These are phyloP conservation scores for Cryptococcus sp. DNA, from an alignment of 1,284 basidiomycete genomes.

Conservation along the genomic window DNA sequence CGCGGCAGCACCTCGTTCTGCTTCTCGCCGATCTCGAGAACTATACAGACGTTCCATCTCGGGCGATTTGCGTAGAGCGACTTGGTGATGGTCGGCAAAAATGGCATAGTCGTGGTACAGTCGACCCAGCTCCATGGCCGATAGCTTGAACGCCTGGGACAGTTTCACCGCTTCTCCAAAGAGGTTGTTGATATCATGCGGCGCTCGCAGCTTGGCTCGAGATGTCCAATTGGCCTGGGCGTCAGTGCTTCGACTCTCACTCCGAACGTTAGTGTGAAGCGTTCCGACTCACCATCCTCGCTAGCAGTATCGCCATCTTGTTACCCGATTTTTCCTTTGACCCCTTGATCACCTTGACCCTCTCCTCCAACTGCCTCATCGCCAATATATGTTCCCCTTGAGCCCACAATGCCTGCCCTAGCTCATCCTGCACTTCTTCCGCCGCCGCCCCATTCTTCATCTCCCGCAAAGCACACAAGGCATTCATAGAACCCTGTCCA, in stretches of 20 bases:
- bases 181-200: constrained; percentile 66
- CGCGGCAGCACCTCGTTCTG: constrained; percentile 20
- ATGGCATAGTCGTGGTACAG: constrained; percentile 77
- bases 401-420: constrained; percentile 83
- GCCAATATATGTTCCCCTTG: constrained; percentile 79
- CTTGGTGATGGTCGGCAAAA: constrained; percentile 84
- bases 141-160: constrained; percentile 7
- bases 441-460: constrained; percentile 37
- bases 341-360: constrained; percentile 5
- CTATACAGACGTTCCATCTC: constrained; percentile 66
- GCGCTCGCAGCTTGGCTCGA: constrained; percentile 75
- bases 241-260: neutral
- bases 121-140: constrained; percentile 51
- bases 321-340: constrained; percentile 1
- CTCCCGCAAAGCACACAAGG: constrained; percentile 69
- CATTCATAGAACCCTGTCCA: constrained; percentile 78
- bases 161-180: constrained; percentile 50
- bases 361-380: constrained; percentile 58
- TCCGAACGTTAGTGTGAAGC: neutral
- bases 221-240: constrained; percentile 80
- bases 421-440: constrained; percentile 55
- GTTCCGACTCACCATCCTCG: constrained; percentile 55
- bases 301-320: constrained; percentile 25
- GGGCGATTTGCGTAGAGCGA: constrained; percentile 61
- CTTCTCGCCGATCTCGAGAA: constrained; percentile 64